phyloP scores from a whole-genome alignment of 73 alveolate genomes.

The Paraurostyla sp. region DNA sequence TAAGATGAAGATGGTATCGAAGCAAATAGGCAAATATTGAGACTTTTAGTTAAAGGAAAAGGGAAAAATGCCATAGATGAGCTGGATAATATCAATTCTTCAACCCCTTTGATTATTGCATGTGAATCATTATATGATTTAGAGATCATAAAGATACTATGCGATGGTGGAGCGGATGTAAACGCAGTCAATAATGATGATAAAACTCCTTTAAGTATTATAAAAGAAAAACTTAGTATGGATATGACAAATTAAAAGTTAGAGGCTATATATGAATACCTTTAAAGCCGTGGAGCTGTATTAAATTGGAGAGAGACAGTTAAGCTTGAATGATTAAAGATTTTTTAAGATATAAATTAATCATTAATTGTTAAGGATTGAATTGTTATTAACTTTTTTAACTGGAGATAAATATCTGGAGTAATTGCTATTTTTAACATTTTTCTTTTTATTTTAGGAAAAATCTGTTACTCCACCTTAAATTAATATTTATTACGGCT shows the following conservation, averaged over 20 bases:
- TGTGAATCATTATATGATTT: conserved; percentile 9
- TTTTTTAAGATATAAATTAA: background rate
- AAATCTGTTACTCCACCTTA: too few relatives aligned
- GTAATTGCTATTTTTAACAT: too few relatives aligned
- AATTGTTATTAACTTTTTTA: too few relatives aligned
- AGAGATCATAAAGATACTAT: conserved; percentile 13
- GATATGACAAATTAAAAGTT: conserved; percentile 5
- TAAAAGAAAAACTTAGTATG: background rate
- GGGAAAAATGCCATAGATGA: conserved; percentile 8
- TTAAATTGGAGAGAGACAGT: conserved; percentile 6
- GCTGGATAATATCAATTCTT: conserved; percentile 15
- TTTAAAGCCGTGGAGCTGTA: conserved; percentile 10
- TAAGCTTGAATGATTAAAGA: background rate
- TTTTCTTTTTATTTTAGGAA: too few relatives aligned
- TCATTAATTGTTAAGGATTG: background rate
- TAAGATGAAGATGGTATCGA: background rate
- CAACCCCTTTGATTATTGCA: conserved; percentile 42
- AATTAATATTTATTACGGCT: too few relatives aligned
- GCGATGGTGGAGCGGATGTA: conserved; percentile 61
- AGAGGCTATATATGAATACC: conserved; percentile 20
- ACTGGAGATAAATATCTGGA: too few relatives aligned
- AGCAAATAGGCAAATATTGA: background rate
- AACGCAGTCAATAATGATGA: conserved; percentile 41
- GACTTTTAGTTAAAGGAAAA: conserved; percentile 3
- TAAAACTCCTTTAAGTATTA: conserved; percentile 3